Evolutionary conservation across 2,329 filamentous ascomycete genomes (phyloP), one percentile per base, ranked within the genome.

Genomic region (Coniella vitis): DNA sequence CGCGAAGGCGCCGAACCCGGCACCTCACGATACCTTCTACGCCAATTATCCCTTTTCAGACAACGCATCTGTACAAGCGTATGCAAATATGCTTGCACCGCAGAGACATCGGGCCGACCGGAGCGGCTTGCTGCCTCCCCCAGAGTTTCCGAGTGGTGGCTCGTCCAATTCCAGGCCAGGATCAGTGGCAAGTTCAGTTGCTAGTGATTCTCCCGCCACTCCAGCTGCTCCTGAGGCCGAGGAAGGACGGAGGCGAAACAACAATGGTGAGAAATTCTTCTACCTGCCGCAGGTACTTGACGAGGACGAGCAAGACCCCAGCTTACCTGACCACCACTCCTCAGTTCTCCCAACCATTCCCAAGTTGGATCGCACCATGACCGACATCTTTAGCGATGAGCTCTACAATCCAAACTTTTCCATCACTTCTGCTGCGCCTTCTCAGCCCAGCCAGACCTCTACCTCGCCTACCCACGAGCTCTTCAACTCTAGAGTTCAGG

Each of bases 291-390:
- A 56, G 38, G 41, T 44, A 45, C 49, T 55, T 31, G 10, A 19
- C 2, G 47, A 49, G 47, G 38, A 45, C 9, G 37, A 36, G 48
- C 77, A 75, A 70, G 69, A 79, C 66, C 69, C 79, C 63, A 81
- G 79, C 85, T 90, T 82, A 90, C 83, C 69, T 62, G 69, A 73
- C 64, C 68, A 62, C 61, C 66, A 70, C 61, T 65, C 71, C 66
- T 59, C 73, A 81, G 76, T 80, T 56, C 71, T 70, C 56, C 66
- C 71, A 54, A 71, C 73, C 35, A 71, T 83, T 21, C 86, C 90
- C 21, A 93, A 91, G 67, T 78, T 95, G 55, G 84, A 90, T 57
- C 78, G 89, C 49, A 93, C 90, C 0, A 88, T 93, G 69, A 91
- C 89, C 16, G 89, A 94, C 61, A 78, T 88, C 43, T 91, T 87